phyloP scores from a whole-genome alignment of 805 yeast genomes.

The Lipomyces chichibuensis region DNA sequence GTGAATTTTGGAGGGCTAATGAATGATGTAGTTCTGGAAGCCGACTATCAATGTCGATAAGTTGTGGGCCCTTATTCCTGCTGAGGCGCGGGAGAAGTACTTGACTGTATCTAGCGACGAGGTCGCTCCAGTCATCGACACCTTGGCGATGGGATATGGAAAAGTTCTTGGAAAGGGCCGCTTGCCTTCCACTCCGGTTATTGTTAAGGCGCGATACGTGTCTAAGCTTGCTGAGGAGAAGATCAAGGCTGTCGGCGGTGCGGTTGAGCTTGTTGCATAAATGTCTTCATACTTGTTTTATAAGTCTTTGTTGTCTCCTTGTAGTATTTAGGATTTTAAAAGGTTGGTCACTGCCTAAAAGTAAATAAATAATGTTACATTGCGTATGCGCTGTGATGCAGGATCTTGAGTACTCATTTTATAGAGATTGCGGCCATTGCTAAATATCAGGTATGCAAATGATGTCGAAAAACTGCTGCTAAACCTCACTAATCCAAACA shows the following conservation, averaged over 20 bases:
- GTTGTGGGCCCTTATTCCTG: constrained; percentile 95
- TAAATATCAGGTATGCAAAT: not conserved
- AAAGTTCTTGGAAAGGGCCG: constrained; percentile 99
- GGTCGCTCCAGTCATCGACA: constrained; percentile 98
- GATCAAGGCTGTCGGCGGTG: constrained; percentile 99
- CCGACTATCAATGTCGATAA: constrained; percentile 98
- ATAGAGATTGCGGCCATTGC: not conserved
- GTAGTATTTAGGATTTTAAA: constrained; percentile 26
- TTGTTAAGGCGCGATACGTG: constrained; percentile 99
- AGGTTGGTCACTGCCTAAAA: constrained; percentile 27
- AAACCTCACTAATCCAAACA: not conserved
- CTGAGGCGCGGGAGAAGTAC: constrained; percentile 92
- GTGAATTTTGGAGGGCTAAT: not conserved
- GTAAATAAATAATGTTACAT: constrained; percentile 23
- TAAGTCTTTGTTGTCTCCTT: constrained; percentile 5
- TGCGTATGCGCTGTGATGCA: not conserved
- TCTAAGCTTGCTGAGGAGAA: constrained; percentile 99
- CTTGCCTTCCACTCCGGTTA: constrained; percentile 97
- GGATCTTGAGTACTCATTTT: not conserved
- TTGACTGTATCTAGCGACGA: constrained; percentile 79
- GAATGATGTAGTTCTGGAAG: constrained; percentile 59
- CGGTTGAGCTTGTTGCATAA: constrained; percentile 98
- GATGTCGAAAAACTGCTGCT: not conserved
- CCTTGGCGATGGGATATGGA: constrained; percentile 99
- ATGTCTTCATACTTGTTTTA: constrained; percentile 26